Conservation (phyloP, 257 asterid genomes). For the Solanum gracilifrons region DNA sequence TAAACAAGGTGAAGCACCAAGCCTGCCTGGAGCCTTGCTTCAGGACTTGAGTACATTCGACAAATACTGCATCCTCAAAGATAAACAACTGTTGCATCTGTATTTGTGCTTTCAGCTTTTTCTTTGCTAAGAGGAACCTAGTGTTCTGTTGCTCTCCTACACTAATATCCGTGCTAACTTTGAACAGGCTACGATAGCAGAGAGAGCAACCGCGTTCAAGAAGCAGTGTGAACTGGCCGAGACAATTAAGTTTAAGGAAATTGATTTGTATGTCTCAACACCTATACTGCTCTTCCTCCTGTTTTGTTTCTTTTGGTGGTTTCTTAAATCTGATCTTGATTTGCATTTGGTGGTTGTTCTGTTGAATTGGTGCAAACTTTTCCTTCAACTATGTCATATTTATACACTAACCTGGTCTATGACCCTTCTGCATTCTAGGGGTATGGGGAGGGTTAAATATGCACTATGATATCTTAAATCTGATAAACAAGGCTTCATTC, state of each 20-base stretch:
- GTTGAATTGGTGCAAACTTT: background rate
- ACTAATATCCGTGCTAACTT: background rate
- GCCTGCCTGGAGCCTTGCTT: background rate
- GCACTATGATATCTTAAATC: background rate
- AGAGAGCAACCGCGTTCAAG: conserved; percentile 82
- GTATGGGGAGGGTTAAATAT: background rate
- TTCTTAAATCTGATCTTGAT: background rate
- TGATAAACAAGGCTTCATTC: background rate
- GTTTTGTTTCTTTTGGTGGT: conserved; percentile 1
- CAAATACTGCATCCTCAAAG: background rate
- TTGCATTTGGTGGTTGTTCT: background rate
- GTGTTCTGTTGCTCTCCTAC: background rate
- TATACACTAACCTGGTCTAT: background rate
- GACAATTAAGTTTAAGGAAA: conserved; percentile 92
- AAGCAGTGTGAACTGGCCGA: conserved; percentile 83
- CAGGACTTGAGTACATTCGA: background rate
- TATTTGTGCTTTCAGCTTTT: conserved; percentile 1
- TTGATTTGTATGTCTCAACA: conserved; percentile 64
- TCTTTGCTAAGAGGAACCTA: background rate
- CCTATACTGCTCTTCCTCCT: background rate
- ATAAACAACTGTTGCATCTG: background rate
- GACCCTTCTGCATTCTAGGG: background rate
- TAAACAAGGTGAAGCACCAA: background rate
- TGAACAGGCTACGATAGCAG: conserved; percentile 76
- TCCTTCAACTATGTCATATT: background rate